Evolutionary conservation across 2,329 filamentous ascomycete species (phyloP).

Genomic region (Aureobasidium sp.): DNA sequence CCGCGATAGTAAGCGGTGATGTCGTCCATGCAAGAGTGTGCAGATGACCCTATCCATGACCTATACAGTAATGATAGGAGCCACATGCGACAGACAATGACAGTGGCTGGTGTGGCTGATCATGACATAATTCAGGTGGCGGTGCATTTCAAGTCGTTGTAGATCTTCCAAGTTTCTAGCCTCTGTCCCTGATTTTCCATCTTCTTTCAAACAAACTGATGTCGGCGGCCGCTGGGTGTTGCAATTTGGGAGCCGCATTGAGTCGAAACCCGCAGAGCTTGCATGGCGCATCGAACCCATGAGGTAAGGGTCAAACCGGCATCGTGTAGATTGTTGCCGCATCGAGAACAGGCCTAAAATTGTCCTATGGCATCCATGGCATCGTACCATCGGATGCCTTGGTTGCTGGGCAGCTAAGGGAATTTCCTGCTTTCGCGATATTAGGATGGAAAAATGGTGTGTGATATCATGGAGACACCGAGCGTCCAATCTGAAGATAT

Average conservation of each 20-base stretch:
- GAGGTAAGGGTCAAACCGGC: not conserved
- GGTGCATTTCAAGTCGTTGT: not conserved
- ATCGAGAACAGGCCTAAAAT: not conserved
- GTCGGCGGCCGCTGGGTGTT: not conserved
- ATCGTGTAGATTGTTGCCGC: constrained; percentile 1
- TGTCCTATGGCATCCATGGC: not conserved
- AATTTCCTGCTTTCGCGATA: constrained; percentile 1
- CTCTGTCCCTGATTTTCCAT: not conserved
- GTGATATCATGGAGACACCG: constrained; percentile 7
- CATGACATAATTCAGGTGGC: constrained; percentile 1
- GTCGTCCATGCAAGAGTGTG: not conserved
- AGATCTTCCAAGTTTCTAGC: constrained; percentile 11
- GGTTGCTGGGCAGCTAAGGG: not conserved
- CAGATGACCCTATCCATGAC: not conserved
- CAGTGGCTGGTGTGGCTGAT: constrained; percentile 1
- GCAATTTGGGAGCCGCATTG: not conserved
- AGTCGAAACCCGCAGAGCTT: not conserved
- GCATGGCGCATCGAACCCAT: not conserved
- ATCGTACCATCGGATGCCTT: not conserved
- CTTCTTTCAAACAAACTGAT: not conserved
- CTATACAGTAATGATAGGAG: not conserved
- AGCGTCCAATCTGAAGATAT: not conserved
- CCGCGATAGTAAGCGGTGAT: not conserved
- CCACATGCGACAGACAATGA: not conserved
- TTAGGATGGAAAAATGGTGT: not conserved